phyloP scores from a whole-genome alignment of 305 asterid genomes.

The Fraxinus velutina region DNA sequence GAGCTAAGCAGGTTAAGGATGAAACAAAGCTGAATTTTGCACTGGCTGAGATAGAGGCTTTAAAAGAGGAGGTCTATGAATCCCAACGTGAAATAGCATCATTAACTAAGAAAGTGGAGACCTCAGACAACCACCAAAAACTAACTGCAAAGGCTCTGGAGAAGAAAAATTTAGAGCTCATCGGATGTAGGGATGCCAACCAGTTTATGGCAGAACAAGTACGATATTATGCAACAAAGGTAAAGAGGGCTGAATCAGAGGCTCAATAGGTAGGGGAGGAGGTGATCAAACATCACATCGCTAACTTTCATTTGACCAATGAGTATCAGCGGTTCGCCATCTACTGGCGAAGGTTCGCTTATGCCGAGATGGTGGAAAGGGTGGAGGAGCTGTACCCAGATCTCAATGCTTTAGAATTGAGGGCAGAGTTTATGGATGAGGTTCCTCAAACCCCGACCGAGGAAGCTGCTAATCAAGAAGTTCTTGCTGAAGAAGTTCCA shows the following conservation, averaged over 20 bases:
- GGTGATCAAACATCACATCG: too few relatives aligned
- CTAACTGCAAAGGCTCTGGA: background rate
- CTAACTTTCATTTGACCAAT: background rate
- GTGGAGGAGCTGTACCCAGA: background rate
- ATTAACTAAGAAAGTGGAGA: too few relatives aligned
- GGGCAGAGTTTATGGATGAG: background rate
- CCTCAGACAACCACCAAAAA: too few relatives aligned
- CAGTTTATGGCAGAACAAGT: too few relatives aligned
- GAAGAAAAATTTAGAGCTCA: background rate
- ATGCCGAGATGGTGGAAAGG: background rate
- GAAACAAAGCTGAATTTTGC: too few relatives aligned
- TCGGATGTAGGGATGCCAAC: background rate
- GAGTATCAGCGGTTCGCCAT: background rate
- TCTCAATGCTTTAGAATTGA: too few relatives aligned
- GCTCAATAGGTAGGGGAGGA: background rate
- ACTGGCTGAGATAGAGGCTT: too few relatives aligned
- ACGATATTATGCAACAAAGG: background rate
- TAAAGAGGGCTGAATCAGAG: background rate
- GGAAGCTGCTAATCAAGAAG: background rate
- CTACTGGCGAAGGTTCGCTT: background rate
- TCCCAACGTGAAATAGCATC: too few relatives aligned
- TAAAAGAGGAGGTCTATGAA: background rate
- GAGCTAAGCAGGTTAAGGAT: too few relatives aligned
- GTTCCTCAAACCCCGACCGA: background rate
- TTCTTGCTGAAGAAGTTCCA: background rate